Conservation (phyloP, 352 stramenopile species). For the Globisporangium megalacanthum region DNA sequence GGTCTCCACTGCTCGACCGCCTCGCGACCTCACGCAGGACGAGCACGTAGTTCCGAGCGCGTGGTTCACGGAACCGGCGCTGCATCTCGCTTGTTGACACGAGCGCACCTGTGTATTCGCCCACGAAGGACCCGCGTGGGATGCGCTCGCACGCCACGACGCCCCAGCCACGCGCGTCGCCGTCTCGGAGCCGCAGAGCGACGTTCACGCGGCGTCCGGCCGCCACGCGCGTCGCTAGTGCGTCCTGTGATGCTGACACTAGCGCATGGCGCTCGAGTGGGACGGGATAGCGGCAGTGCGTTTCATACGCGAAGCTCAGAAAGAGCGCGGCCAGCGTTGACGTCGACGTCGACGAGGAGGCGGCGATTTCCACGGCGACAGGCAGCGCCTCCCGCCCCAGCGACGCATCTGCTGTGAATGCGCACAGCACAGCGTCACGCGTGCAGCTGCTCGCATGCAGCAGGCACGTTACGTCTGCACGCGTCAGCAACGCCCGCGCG, state of each 20-base stretch:
- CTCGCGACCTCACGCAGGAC: slow-evolving; percentile 31
- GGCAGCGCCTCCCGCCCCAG: background rate
- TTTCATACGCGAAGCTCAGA: slow-evolving; percentile 30
- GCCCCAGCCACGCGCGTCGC: slow-evolving; percentile 39
- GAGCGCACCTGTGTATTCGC: slow-evolving; percentile 63
- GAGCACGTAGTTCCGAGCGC: slow-evolving; percentile 44
- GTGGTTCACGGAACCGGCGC: slow-evolving; percentile 18
- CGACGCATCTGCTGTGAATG: slow-evolving; percentile 6
- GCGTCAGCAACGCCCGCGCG: background rate
- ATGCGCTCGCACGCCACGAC: slow-evolving; percentile 32
- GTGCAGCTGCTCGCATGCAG: slow-evolving; percentile 1
- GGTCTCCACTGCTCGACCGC: background rate
- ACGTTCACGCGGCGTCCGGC: slow-evolving; percentile 25
- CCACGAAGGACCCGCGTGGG: slow-evolving; percentile 25
- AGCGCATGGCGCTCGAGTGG: slow-evolving; percentile 19
- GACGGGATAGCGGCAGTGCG: slow-evolving; percentile 20
- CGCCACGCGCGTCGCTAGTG: slow-evolving; percentile 19
- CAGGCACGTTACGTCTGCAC: background rate
- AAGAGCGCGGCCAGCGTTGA: slow-evolving; percentile 10
- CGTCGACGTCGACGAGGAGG: background rate
- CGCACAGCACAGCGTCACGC: background rate
- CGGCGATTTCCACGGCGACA: background rate
- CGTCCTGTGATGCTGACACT: slow-evolving; percentile 12
- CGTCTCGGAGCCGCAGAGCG: slow-evolving; percentile 7
- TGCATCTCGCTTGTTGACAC: slow-evolving; percentile 38